Base-by-base conservation (phyloP, 1,284 basidiomycete genomes). In the Microbotryomycetes sp. region DNA sequence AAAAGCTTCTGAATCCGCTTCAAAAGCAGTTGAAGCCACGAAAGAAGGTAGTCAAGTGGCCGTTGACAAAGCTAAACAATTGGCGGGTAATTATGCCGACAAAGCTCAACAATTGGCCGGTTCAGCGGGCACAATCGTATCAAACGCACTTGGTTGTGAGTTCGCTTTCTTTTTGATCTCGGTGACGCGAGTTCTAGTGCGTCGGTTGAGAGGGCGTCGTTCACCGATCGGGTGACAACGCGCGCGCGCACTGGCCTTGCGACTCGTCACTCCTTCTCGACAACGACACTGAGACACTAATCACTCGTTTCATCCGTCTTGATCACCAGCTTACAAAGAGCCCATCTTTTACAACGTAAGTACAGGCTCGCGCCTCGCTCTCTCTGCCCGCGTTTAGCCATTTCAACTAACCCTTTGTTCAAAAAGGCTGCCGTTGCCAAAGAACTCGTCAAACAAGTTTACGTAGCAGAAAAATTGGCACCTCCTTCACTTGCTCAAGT, bases 361-460 rank as follows among this genome's bases (percentile, higher is more conserved):
- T 48, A 6, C 32, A 59, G n/a, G 16, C 42, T 12, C 31, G 25
- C 32, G 50, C n/a, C 28, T 22, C 5, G 31, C 15, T 25, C 6
- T 9, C n/a, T 16, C 14, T 5, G 32, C 23, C 29, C 47, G 46
- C 48, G 15, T 14, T 29, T 30, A 30, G 4, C 15, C 3, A 29
- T 26, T 29, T 19, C 25, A 63, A 71, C 63, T 72, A 71, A 68
- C 69, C 70, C 64, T 60, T 70, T 29, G 12, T 7, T 9, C 56
- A 1, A 32, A 57, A 59, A 68, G 67, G 64, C 65, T 58, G 80
- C 88, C 62, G 90, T 97, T 61, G 82, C 85, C 54, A 84, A 86
- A 63, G 90, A 93, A 73, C 75, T 97, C 69, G 77, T 85, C 70
- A 92, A 93, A 79, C 90, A 94, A 75, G 84, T 97, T 64, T 97